phyloP scores from a whole-genome alignment of 1,139 yeast genomes.

The Suhomyces choctaworum region DNA sequence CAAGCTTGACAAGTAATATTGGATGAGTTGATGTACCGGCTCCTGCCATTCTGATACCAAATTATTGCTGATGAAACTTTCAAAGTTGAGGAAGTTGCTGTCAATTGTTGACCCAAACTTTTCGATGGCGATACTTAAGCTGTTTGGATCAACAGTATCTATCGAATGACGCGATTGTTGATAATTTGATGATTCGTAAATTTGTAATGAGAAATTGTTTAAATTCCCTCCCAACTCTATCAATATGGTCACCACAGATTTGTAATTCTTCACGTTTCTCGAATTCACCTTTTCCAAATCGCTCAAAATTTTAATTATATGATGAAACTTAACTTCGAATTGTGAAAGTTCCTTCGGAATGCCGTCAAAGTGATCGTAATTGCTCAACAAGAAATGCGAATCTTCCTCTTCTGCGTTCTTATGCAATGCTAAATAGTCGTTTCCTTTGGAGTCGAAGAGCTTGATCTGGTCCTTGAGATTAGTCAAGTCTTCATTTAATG shows the following conservation, averaged over 20 bases:
- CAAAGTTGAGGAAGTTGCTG: slow-evolving; percentile 41
- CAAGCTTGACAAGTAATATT: slow-evolving; percentile 40
- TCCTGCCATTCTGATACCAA: slow-evolving; percentile 51
- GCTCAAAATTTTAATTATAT: slow-evolving; percentile 32
- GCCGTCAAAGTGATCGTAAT: slow-evolving; percentile 21
- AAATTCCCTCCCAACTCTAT: slow-evolving; percentile 50
- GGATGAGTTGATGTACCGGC: slow-evolving; percentile 44
- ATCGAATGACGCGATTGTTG: slow-evolving; percentile 9
- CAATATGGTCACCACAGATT: slow-evolving; percentile 30
- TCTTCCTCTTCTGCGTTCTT: slow-evolving; percentile 10
- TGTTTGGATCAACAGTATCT: slow-evolving; percentile 17
- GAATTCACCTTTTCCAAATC: slow-evolving; percentile 39
- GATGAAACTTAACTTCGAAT: slow-evolving; percentile 39
- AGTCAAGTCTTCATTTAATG: slow-evolving; percentile 39
- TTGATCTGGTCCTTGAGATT: slow-evolving; percentile 38
- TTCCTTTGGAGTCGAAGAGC: slow-evolving; percentile 32
- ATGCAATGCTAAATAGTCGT: slow-evolving; percentile 14
- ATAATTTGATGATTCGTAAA: slow-evolving; percentile 30
- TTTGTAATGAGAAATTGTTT: slow-evolving; percentile 48
- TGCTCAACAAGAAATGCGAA: slow-evolving; percentile 9
- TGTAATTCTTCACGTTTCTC: slow-evolving; percentile 33
- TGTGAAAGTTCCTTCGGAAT: slow-evolving; percentile 37
- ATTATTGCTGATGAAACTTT: slow-evolving; percentile 35
- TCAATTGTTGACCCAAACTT: slow-evolving; percentile 51
- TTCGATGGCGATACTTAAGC: slow-evolving; percentile 39